Base-by-base conservation (phyloP, 768 basidiomycete genomes). In the Leccinum barrowsii region DNA sequence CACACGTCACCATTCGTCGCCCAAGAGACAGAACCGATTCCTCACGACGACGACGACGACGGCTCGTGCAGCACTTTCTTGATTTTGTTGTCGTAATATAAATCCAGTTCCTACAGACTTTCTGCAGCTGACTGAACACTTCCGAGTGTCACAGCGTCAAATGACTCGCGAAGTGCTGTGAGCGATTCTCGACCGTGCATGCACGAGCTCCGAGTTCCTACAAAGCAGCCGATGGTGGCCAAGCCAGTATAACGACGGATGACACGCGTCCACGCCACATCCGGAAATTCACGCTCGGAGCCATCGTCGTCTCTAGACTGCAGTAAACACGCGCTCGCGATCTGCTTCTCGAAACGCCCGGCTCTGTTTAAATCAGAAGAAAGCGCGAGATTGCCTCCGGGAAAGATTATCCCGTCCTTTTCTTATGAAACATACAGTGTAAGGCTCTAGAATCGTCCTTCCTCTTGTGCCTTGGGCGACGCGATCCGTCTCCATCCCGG, bases 21-120 rank as follows among this genome's bases (percentile, higher is more conserved):
- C 22, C 47, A 15, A 24, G 13, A 4, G 2, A 5, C 21, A 21
- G n/a, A 22, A 40, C 2, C 1, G 28, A 42, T 30, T 10, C 15
- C 85, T 64, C 71, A 91, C 90, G 65, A 76, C 52, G 92, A 78
- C 4, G 79, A 78, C 4, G 79, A 78, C 4, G 72, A 70, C 42
- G 86, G 69, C 42, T 77, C 77, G 59, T 86, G 79, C 55, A 98
- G 66, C 1, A 89, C 87, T 76, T 74, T 35, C 75, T 92, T 95
- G 62, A 98, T 71, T 70, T 92, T 88, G 76, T 99, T 98, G 73
- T 98, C 97, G 70, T 98, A 99, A 99, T 61, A 98, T 3, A 7
- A 65, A 74, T 98, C 97, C 58, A 98, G 73, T 62, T 98, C 96
- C 67, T 94, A 90, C 37, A 99, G 74, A 32, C 48, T 0, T 83